Conservation (phyloP, 1,284 basidiomycete species). For the Moniliophthora roreri region DNA sequence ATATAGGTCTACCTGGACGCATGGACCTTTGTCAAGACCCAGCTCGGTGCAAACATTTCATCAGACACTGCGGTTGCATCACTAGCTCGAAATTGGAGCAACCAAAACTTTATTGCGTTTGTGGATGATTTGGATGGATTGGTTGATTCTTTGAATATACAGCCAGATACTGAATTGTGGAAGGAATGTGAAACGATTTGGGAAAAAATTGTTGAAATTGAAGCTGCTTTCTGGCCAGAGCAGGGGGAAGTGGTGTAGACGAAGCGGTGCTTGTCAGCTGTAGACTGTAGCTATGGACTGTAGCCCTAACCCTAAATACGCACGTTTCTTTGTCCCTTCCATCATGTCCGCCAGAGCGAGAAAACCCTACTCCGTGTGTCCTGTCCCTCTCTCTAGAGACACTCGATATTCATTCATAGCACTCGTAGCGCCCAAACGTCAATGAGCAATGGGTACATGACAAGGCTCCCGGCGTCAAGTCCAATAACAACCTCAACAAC, state of each 20-base stretch:
- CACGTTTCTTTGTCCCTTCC: no score
- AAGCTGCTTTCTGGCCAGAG: slow-evolving; percentile 62
- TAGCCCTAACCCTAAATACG: no score
- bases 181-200: slow-evolving; percentile 53
- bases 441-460: slow-evolving; percentile 74
- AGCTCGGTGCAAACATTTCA: slow-evolving; percentile 20
- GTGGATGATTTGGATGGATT: slow-evolving; percentile 54
- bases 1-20: slow-evolving; percentile 59
- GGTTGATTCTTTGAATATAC: slow-evolving; percentile 49
- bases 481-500: slow-evolving; percentile 25
- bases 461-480: slow-evolving; percentile 53
- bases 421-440: slow-evolving; percentile 44
- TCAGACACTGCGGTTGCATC: slow-evolving; percentile 38
- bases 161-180: slow-evolving; percentile 38
- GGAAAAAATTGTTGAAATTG: slow-evolving; percentile 57
- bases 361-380: background rate
- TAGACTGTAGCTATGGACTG: no score
- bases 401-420: background rate
- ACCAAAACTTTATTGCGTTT: slow-evolving; percentile 58
- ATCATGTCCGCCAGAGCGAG: no score
- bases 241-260: background rate
- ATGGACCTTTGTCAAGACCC: slow-evolving; percentile 54
- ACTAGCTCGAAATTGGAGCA: slow-evolving; percentile 70
- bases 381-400: no score
- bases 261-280: no score